Evolutionary conservation across 2,329 filamentous ascomycete genomes (phyloP).

Genomic region (Hypoxylon sp.): DNA sequence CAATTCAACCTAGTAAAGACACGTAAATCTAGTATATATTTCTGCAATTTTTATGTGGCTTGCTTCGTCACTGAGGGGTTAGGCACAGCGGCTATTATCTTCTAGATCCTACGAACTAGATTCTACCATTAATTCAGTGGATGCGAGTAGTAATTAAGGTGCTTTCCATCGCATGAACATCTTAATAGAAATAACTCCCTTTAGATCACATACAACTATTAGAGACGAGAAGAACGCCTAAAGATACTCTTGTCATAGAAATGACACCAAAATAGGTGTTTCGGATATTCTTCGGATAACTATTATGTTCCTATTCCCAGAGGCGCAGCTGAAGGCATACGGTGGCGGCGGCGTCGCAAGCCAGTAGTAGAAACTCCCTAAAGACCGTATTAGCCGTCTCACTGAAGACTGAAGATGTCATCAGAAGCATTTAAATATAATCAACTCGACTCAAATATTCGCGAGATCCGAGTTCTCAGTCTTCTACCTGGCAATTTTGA

Average conservation of each 20-base stretch:
- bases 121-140: no score
- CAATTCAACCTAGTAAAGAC: neutral
- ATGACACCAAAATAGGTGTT: neutral
- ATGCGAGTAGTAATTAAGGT: neutral
- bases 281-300: neutral
- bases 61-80: neutral
- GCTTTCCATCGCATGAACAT: neutral
- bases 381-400: no score
- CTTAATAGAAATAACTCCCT: neutral
- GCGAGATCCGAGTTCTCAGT: slow-evolving; percentile 20
- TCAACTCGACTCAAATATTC: slow-evolving; percentile 15
- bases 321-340: neutral
- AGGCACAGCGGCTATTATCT: neutral
- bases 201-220: neutral
- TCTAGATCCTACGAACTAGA: neutral
- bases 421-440: slow-evolving; percentile 25
- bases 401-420: neutral
- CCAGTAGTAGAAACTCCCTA: neutral
- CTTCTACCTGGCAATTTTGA: slow-evolving; percentile 11
- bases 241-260: neutral
- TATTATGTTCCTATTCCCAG: neutral
- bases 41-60: neutral
- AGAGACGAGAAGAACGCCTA: neutral
- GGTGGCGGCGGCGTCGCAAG: neutral
- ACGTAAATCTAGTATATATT: neutral